Base-by-base conservation (phyloP, 345 rosid genomes). In the Turritis glabra region DNA sequence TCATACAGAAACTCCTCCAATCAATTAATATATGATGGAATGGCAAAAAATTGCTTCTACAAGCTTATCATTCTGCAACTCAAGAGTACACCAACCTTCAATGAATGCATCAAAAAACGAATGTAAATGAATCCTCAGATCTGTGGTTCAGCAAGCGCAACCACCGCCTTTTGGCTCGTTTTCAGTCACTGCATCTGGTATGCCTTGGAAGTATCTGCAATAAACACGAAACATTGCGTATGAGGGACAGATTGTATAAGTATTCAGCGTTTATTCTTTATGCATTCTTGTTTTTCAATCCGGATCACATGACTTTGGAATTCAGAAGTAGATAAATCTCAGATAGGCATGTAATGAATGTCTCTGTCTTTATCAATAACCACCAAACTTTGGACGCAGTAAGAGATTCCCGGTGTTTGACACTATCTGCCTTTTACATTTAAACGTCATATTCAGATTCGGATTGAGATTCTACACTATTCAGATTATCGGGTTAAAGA, bases 131-230 rank as follows among this genome's bases (percentile, higher is more conserved):
- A 69, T 54, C 32, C 11, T 46, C 12, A 35, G 53, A 61, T 63
- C 40, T 6, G 15, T 38, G 13, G 51, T 71, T 84, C 65, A 93
- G 81, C 95, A 93, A 12, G 88, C 90, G 67, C 98, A 93, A 4
- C 93, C 93, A 67, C 97, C 87, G 76, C 84, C 81, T 71, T 57
- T 77, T n/a, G 67, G 90, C 71, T 89, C 96, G 50, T 52, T 82
- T 66, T 93, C 97, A 6, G 93, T 80, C 67, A 82, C 77, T 66
- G 85, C 76, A 35, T 86, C 93, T 27, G 97, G 82, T 47, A 90
- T 80, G 10, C 89, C 88, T 74, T 64, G 86, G 79, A 77, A 90
- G 58, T 87, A 93, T 47, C 97, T 93, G 90, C 80, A 73, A 58
- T 29, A 6, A 3, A 26, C 15, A 57, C 3, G 13, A 50, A 14